Evolutionary conservation across 805 yeast genomes (phyloP), one percentile per base, ranked within the genome.

Genomic region (Naumovozyma castellii): DNA sequence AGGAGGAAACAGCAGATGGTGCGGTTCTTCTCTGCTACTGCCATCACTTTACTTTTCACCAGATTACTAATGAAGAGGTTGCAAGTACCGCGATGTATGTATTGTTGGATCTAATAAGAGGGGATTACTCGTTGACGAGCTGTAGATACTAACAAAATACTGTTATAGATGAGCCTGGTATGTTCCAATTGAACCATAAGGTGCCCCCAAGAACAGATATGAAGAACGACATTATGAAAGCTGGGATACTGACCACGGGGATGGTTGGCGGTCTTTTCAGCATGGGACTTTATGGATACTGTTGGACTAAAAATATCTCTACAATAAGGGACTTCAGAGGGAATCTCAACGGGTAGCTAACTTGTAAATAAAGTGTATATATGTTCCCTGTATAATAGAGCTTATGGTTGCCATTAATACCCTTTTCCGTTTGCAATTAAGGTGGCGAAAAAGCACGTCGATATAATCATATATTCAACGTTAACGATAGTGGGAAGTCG

Each of bases 101-200:
- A 33, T 12, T n/a, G n/a, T n/a, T n/a, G n/a, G n/a, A n/a, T n/a
- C n/a, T n/a, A n/a, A 20, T n/a, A n/a, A n/a, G n/a, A n/a, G n/a
- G n/a, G n/a, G n/a, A n/a, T n/a, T n/a, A n/a, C n/a, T n/a, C n/a
- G n/a, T n/a, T n/a, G n/a, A n/a, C n/a, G n/a, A n/a, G n/a, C n/a
- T n/a, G n/a, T n/a, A n/a, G n/a, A n/a, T n/a, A n/a, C n/a, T n/a
- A n/a, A n/a, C n/a, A n/a, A n/a, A n/a, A n/a, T n/a, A n/a, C n/a
- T n/a, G n/a, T n/a, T n/a, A 19, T 40, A 65, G 72, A 76, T 50
- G 61, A 76, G 5, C 96, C 96, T 4, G 72, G 72, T 34, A 69
- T 78, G 53, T 88, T 84, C 60, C 87, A 85, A 51, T 85, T 88
- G n/a, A 87, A 87, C 60, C 90, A 87, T 51, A 73, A 38, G 22